Conservation (phyloP, 1,139 yeast genomes). For the Wickerhamiella pararugosa region DNA sequence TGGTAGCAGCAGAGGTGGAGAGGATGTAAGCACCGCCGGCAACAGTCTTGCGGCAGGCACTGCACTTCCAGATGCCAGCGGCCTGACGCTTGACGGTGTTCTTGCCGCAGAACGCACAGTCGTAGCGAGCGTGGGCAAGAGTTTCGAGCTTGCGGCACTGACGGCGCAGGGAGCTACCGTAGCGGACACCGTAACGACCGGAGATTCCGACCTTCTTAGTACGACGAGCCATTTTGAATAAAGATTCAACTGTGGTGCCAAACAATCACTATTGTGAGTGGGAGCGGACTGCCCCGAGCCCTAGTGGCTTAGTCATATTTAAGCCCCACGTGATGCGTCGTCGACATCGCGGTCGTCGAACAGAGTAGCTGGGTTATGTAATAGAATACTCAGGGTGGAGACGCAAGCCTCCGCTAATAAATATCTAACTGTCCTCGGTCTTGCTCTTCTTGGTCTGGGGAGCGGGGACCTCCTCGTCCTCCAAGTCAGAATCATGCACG, state of each 20-base stretch:
- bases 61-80: constrained; percentile 98
- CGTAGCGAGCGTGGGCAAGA: constrained; percentile 98
- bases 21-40: constrained; percentile 99
- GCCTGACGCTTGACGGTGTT: constrained; percentile 96
- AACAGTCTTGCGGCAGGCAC: constrained; percentile 86
- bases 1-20: constrained; percentile 95
- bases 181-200: constrained; percentile 99
- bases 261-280: neutral
- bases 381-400: neutral
- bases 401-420: neutral
- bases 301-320: neutral
- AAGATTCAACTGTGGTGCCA: constrained; percentile 1
- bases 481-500: neutral
- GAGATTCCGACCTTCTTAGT: constrained; percentile 99
- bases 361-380: neutral
- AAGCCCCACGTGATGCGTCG: neutral
- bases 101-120: constrained; percentile 99
- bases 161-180: constrained; percentile 99
- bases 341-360: neutral
- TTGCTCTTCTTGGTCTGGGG: neutral
- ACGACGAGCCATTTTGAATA: constrained; percentile 29
- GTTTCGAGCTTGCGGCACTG: constrained; percentile 98
- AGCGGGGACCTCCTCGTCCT: neutral
- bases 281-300: neutral
- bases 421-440: neutral